Evolutionary conservation across 306 rosid species (phyloP).

Genomic region (Cajanus cajan): DNA sequence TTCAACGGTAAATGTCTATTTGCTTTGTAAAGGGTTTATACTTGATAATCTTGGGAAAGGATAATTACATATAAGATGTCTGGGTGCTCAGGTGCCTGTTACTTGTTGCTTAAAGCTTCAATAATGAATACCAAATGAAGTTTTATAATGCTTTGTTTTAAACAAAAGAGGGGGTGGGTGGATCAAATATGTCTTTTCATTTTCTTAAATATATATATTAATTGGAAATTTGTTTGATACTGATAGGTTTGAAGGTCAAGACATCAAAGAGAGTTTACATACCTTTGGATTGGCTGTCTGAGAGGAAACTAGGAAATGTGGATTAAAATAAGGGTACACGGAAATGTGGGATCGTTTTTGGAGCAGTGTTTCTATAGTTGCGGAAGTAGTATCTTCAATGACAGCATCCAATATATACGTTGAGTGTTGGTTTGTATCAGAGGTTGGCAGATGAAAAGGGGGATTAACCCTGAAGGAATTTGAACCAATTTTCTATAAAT

Average conservation of each 20-base stretch:
- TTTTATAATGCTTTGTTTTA: neutral
- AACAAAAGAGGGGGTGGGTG: neutral
- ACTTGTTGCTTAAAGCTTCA: neutral
- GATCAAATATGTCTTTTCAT: neutral
- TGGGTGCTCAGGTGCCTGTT: neutral
- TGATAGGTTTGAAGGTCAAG: constrained; percentile 50
- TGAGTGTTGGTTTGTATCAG: constrained; percentile 32
- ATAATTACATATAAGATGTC: neutral
- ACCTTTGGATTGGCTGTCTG: constrained; percentile 42
- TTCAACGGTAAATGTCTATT: constrained; percentile 53
- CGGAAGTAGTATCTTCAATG: constrained; percentile 23
- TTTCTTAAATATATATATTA: neutral
- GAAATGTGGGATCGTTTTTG: constrained; percentile 37
- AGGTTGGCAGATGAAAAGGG: constrained; percentile 36
- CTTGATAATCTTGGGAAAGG: neutral
- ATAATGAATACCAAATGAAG: neutral
- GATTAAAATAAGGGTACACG: constrained; percentile 46
- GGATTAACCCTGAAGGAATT: constrained; percentile 37
- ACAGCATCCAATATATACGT: constrained; percentile 36
- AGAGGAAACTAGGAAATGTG: constrained; percentile 30
- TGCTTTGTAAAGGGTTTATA: neutral
- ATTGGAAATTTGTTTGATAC: constrained; percentile 24
- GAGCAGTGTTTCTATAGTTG: constrained; percentile 34
- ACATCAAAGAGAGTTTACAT: constrained; percentile 31
- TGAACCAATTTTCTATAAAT: constrained; percentile 37